Base-by-base conservation (phyloP, 768 basidiomycete species). In the Lentinula sp. region DNA sequence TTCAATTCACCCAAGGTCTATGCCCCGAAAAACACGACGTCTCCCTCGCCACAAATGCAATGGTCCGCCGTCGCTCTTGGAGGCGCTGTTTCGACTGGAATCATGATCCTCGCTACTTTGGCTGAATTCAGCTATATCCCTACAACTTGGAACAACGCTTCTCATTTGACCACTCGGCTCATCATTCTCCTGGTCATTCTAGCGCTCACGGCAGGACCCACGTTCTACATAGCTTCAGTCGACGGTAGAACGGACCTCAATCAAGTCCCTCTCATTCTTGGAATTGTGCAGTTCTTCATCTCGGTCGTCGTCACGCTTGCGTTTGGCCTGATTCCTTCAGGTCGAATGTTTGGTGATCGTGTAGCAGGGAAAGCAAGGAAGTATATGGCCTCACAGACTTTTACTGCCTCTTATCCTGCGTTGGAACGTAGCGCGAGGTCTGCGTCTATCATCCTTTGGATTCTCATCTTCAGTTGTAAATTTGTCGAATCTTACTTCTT, bases 111-210 rank as follows among this genome's bases (percentile, higher is more conserved):
- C 59, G 97, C 95, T 45, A 98, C 96, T 23, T 70, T 96, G 31
- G 92, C 93, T 65, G 97, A 99, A 73, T 98, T 95, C 71, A 86
- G 89, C 57, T 97, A 96, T 79, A 96, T 98, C 66, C 96, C 96
- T 23, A 97, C 95, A 4, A 98, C 93, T 8, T 98, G 97, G 97
- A 94, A 97, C 75, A 99, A 98, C 72, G 94, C 95, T 28, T 93
- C 93, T 2, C 97, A 99, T 74, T 84, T 99, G 57, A 93, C 93
- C 5, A 94, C 95, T 34, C 93, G 97, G 46, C 81, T 98, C 61
- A 73, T 95, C 64, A 97, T 98, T 80, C 83, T 99, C 49, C 76
- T 97, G 61, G 81, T 97, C 74, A 90, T 95, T 66, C 86, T 99
- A 55, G 97, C 87, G 42, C 83, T 98, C 64, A 98, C 96, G 1